Evolutionary conservation across 2,329 filamentous ascomycete species (phyloP), one percentile per base, ranked within the genome.

Genomic region (Fusarium tricinctum): DNA sequence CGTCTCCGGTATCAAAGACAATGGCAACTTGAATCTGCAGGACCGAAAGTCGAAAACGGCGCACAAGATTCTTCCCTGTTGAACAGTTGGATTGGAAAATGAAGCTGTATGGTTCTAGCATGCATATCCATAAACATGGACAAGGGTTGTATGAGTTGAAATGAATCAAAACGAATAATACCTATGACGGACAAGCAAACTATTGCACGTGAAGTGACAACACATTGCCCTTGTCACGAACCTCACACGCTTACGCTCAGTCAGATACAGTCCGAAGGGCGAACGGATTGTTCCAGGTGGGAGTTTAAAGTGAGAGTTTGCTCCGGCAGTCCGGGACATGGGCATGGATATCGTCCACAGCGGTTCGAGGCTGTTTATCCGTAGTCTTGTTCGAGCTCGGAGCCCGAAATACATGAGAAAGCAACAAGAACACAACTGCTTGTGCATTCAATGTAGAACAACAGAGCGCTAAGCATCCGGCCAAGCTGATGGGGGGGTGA

Each of bases 211-310:
- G 10, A 19, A 12, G 13, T 33, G 14, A 10, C 2, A n/a, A 23
- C 20, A 23, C 13, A 35, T 15, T 23, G 8, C 7, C 15, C 30
- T 48, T 42, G 6, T 23, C 32, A 8, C 23, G n/a, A 14, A 46
- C n/a, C 15, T 28, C n/a, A 19, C 28, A 47, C 28, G 43, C 35
- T 5, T 9, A n/a, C 35, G 15, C 14, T n/a, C 35, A 38, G 17
- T 38, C 35, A 45, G 49, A 46, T 23, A 20, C 5, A 13, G 22
- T 26, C 28, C 28, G 15, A 58, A 49, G 32, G 51, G 40, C 56
- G 47, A 66, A 62, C 28, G 56, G 56, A 44, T 56, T 49, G 20
- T 14, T 30, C 7, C 4, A 57, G n/a, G 35, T n/a, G 17, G 20
- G 28, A 45, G 17, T 28, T 20, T 42, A 39, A 30, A 55, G 19